Percentiles rank a stretch among this genome's conserved stretches.
Conservation (phyloP, 177 flowering plant genomes). For the Vitis hybrid region DNA sequence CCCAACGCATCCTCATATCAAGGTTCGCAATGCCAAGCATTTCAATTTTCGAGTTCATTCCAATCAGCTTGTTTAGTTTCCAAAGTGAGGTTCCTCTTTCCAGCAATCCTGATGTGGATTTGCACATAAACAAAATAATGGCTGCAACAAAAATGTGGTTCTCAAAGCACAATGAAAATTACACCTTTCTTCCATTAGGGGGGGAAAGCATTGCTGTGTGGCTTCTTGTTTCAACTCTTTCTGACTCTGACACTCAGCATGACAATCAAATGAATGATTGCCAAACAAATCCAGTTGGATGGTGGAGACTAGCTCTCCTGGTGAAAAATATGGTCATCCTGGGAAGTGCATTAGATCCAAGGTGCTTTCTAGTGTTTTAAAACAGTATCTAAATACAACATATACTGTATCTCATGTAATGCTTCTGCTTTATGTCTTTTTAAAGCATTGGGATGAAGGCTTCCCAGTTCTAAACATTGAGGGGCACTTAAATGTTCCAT, state of each 20-base stretch:
- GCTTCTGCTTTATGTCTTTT: background rate
- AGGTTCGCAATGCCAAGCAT: constrained; percentile 56
- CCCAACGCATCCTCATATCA: constrained; percentile 52
- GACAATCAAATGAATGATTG: constrained; percentile 21
- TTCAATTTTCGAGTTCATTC: constrained; percentile 48
- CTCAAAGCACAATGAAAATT: constrained; percentile 20
- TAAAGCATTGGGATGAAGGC: background rate
- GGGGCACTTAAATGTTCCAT: too few species aligned
- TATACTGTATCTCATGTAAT: background rate
- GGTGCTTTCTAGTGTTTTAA: constrained; percentile 37
- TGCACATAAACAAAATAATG: constrained; percentile 36
- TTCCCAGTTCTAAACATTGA: background rate
- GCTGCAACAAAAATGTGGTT: constrained; percentile 42
- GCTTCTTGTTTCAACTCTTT: constrained; percentile 62
- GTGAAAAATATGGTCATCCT: constrained; percentile 54
- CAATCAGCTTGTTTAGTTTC: constrained; percentile 59
- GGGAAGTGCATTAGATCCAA: constrained; percentile 62
- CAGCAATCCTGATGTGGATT: constrained; percentile 26
- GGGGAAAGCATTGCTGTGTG: constrained; percentile 60
- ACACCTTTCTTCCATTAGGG: constrained; percentile 22
- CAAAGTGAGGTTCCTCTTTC: constrained; percentile 24
- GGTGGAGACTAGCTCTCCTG: constrained; percentile 83
- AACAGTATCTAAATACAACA: background rate
- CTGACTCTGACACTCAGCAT: constrained; percentile 33
- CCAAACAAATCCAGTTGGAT: constrained; percentile 26